Evolutionary conservation across 140 eudicot genomes (phyloP).

Genomic region (Oenanthe javanica): DNA sequence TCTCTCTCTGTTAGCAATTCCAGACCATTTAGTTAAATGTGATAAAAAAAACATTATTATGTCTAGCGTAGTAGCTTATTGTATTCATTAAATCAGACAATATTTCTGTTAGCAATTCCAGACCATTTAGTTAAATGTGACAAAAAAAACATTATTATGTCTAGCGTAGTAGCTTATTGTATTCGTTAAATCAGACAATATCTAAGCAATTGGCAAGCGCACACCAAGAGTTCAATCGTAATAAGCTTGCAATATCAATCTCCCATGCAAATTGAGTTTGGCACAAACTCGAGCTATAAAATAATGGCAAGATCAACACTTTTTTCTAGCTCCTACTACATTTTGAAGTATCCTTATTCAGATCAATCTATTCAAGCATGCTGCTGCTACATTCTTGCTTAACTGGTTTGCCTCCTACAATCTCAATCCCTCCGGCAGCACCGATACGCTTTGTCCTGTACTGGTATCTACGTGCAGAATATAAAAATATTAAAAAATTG

Average conservation of each 20-base stretch:
- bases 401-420: constrained; percentile 1
- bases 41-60: no score
- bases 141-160: no score
- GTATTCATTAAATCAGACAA: neutral
- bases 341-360: neutral
- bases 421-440: constrained; percentile 11
- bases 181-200: no score
- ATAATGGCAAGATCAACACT: neutral
- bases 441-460: constrained; percentile 41
- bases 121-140: no score
- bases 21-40: no score
- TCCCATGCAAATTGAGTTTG: neutral
- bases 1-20: no score
- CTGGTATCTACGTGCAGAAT: constrained; percentile 54
- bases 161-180: neutral
- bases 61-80: neutral
- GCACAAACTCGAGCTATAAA: neutral
- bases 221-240: neutral
- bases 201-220: neutral
- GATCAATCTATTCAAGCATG: neutral
- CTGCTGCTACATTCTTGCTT: neutral
- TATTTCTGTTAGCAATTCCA: no score
- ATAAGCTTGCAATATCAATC: neutral
- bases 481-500: constrained; percentile 57
- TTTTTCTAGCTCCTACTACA: neutral